A percentile compares a stretch with the other conserved stretches of the same genome.
These are phyloP conservation scores for Solanum dulcamara DNA, from an alignment of 257 asterid species.

Conservation along the genomic window DNA sequence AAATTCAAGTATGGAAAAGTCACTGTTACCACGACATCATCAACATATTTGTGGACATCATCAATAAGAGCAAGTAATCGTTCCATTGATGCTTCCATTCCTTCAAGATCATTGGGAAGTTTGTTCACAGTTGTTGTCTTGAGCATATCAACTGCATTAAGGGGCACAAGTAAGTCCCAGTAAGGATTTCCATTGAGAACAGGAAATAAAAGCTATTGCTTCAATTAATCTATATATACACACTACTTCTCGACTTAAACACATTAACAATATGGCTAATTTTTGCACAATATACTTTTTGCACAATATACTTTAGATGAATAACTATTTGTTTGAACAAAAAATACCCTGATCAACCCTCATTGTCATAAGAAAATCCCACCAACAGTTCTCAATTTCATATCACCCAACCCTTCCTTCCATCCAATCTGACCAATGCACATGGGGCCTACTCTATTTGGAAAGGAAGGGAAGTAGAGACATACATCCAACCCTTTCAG, in stretches of 20 bases:
- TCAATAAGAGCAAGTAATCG: constrained; percentile 72
- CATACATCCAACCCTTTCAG: constrained; percentile 85
- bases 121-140: constrained; percentile 76
- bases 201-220: neutral
- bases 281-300: neutral
- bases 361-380: neutral
- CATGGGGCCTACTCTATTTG: constrained; percentile 25
- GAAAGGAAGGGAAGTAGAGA: constrained; percentile 22
- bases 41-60: constrained; percentile 77
- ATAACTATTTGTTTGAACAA: neutral
- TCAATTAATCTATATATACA: neutral
- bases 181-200: neutral
- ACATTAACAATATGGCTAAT: neutral
- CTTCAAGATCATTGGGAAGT: constrained; percentile 87
- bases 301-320: neutral
- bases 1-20: neutral
- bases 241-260: neutral
- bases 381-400: neutral
- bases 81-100: constrained; percentile 94
- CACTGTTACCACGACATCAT: constrained; percentile 82
- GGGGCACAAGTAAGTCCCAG: neutral
- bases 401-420: neutral
- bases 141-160: constrained; percentile 63
- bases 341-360: neutral
- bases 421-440: constrained; percentile 3